These are phyloP conservation scores for Entomophthora muscae DNA, from an alignment of 371 early-diverging fungal genomes.

Conservation along the genomic window DNA sequence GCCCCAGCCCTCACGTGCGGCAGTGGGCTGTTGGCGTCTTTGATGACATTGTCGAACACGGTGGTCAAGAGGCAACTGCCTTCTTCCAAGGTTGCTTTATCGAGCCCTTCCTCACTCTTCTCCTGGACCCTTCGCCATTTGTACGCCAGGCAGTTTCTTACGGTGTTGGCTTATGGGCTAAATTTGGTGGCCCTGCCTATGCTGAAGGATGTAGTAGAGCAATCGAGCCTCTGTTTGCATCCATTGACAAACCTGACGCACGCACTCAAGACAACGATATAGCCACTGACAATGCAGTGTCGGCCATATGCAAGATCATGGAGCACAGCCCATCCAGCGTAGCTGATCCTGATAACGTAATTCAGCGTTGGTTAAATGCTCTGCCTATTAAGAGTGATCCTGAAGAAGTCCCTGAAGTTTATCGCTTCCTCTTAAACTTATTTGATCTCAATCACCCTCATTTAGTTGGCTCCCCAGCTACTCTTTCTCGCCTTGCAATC, in stretches of 20 bases:
- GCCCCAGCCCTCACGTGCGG: slow-evolving; percentile 29
- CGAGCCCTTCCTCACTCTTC: slow-evolving; percentile 33
- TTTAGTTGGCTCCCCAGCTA: slow-evolving; percentile 35
- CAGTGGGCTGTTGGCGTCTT: slow-evolving; percentile 83
- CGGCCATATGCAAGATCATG: slow-evolving; percentile 78
- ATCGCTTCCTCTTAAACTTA: slow-evolving; percentile 59
- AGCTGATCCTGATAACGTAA: slow-evolving; percentile 38
- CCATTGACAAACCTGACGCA: slow-evolving; percentile 42
- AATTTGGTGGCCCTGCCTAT: slow-evolving; percentile 62
- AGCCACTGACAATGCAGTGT: slow-evolving; percentile 77
- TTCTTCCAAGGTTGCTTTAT: slow-evolving; percentile 54
- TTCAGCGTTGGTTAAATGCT: slow-evolving; percentile 54
- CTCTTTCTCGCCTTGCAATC: slow-evolving; percentile 41
- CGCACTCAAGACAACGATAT: slow-evolving; percentile 50
- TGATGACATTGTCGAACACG: slow-evolving; percentile 78
- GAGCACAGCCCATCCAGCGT: slow-evolving; percentile 30
- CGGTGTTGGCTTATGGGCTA: slow-evolving; percentile 75
- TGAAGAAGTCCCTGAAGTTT: slow-evolving; percentile 61
- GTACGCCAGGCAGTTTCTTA: slow-evolving; percentile 86
- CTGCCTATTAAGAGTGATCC: slow-evolving; percentile 75
- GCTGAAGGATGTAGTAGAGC: slow-evolving; percentile 36
- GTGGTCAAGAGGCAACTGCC: slow-evolving; percentile 51
- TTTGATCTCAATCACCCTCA: slow-evolving; percentile 40
- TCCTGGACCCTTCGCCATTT: slow-evolving; percentile 29
- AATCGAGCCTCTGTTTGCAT: slow-evolving; percentile 37